Conservation (phyloP, 2,329 filamentous ascomycete genomes). For the Domatiomyces catenatus region DNA sequence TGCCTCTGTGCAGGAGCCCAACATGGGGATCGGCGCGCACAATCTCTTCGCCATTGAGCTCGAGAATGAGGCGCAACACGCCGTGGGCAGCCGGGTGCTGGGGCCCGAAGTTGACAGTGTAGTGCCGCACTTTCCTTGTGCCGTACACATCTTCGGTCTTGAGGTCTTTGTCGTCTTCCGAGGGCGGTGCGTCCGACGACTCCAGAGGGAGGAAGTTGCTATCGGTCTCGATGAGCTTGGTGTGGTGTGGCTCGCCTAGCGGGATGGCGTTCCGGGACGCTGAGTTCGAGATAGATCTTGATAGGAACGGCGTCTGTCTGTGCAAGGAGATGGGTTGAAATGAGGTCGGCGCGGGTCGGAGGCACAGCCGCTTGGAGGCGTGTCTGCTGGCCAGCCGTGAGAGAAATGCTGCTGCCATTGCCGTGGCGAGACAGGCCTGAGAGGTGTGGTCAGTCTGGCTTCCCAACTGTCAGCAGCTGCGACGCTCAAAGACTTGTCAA, state of each 20-base stretch:
- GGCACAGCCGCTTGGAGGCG: constrained; percentile 44
- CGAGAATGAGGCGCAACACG: constrained; percentile 91
- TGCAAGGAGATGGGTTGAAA: constrained; percentile 17
- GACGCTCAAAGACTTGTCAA: not conserved
- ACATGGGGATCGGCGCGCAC: constrained; percentile 93
- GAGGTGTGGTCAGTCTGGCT: not conserved
- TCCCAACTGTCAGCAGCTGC: not conserved
- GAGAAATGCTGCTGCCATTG: constrained; percentile 44
- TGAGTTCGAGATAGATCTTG: constrained; percentile 6
- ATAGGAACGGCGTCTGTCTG: constrained; percentile 15
- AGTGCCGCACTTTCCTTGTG: constrained; percentile 84
- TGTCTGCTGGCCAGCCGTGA: constrained; percentile 41
- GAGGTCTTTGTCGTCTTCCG: constrained; percentile 23
- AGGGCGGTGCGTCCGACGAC: constrained; percentile 25
- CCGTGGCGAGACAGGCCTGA: constrained; percentile 20
- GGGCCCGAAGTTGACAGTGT: constrained; percentile 98
- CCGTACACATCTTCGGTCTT: constrained; percentile 35
- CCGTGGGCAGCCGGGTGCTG: constrained; percentile 98
- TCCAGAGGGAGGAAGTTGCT: constrained; percentile 31
- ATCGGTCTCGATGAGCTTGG: constrained; percentile 43
- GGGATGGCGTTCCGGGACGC: not conserved
- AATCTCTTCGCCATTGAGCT: constrained; percentile 96
- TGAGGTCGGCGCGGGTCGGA: constrained; percentile 30
- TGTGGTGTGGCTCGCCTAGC: constrained; percentile 22
- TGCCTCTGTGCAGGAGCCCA: constrained; percentile 86